These are phyloP conservation scores for Syncephalastrum sp. DNA, from an alignment of 371 early-diverging fungal species.

Conservation along the genomic window DNA sequence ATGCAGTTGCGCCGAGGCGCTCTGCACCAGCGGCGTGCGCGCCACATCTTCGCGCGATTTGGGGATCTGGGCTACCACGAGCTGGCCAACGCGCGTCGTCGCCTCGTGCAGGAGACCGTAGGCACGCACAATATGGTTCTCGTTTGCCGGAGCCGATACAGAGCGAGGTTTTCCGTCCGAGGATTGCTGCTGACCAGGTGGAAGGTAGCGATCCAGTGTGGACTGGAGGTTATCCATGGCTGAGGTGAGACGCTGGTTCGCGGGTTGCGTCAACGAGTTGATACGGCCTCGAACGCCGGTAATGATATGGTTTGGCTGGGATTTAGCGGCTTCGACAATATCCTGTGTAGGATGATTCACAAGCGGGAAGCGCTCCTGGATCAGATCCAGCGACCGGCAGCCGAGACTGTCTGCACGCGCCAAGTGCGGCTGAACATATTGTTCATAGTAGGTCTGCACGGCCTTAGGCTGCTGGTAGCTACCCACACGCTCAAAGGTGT, in stretches of 20 bases:
- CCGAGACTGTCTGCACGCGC: slow-evolving; percentile 63
- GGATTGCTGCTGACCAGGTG: slow-evolving; percentile 19
- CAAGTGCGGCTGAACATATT: slow-evolving; percentile 55
- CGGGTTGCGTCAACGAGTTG: slow-evolving; percentile 39
- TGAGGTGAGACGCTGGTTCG: slow-evolving; percentile 40
- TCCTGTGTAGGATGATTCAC: slow-evolving; percentile 60
- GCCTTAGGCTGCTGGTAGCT: slow-evolving; percentile 33
- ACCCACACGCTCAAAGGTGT: slow-evolving; percentile 36
- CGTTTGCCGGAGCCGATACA: slow-evolving; percentile 39
- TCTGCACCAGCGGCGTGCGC: slow-evolving; percentile 1
- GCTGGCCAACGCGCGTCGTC: slow-evolving; percentile 30
- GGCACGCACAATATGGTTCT: slow-evolving; percentile 35
- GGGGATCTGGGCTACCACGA: slow-evolving; percentile 30
- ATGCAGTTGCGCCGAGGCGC: slow-evolving; percentile 23
- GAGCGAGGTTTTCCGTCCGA: background rate
- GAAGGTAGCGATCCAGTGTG: slow-evolving; percentile 51
- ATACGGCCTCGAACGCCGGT: slow-evolving; percentile 34
- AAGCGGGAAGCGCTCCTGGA: slow-evolving; percentile 64
- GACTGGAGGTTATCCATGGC: slow-evolving; percentile 49
- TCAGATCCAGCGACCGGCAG: slow-evolving; percentile 61
- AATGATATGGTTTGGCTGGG: slow-evolving; percentile 19
- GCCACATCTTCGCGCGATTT: slow-evolving; percentile 29
- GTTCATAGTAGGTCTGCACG: slow-evolving; percentile 48
- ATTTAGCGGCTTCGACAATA: slow-evolving; percentile 51
- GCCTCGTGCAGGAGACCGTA: slow-evolving; percentile 29